Evolutionary conservation across 2,329 filamentous ascomycete species (phyloP).

Genomic region (Graphilbum fragrans): DNA sequence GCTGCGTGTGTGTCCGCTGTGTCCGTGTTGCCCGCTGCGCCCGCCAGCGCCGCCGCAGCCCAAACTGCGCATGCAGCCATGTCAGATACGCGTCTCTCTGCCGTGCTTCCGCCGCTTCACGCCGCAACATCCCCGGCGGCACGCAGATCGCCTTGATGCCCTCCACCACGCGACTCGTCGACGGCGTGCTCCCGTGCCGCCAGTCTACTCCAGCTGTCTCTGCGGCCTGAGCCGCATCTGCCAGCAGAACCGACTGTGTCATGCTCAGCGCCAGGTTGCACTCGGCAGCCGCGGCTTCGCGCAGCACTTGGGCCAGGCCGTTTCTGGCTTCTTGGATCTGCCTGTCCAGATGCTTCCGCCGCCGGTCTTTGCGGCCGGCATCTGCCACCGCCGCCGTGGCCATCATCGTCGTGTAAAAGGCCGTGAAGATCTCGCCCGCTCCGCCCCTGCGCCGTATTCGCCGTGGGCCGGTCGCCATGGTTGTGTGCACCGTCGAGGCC

Average conservation of each 20-base stretch:
- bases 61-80: slow-evolving; percentile 8
- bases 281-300: slow-evolving; percentile 1
- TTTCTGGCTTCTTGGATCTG: slow-evolving; percentile 42
- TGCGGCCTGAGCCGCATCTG: not conserved
- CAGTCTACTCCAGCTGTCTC: not conserved
- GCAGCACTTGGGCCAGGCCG: slow-evolving; percentile 5
- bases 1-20: slow-evolving; percentile 1
- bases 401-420: slow-evolving; percentile 56
- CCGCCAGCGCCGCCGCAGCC: slow-evolving; percentile 8
- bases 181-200: not conserved
- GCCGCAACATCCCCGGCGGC: slow-evolving; percentile 1
- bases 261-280: not conserved
- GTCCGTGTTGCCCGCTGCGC: not conserved
- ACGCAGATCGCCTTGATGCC: slow-evolving; percentile 8
- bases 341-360: slow-evolving; percentile 47
- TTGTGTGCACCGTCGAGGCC: not conserved
- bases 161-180: slow-evolving; percentile 2
- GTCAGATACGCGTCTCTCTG: slow-evolving; percentile 5
- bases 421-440: slow-evolving; percentile 46
- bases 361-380: slow-evolving; percentile 42
- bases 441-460: slow-evolving; percentile 35
- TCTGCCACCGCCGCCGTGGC: slow-evolving; percentile 54
- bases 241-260: not conserved
- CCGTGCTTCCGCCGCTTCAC: not conserved
- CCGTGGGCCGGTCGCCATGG: slow-evolving; percentile 7